Base-by-base conservation (phyloP, 768 basidiomycete species). In the Tephrocybe rancida region DNA sequence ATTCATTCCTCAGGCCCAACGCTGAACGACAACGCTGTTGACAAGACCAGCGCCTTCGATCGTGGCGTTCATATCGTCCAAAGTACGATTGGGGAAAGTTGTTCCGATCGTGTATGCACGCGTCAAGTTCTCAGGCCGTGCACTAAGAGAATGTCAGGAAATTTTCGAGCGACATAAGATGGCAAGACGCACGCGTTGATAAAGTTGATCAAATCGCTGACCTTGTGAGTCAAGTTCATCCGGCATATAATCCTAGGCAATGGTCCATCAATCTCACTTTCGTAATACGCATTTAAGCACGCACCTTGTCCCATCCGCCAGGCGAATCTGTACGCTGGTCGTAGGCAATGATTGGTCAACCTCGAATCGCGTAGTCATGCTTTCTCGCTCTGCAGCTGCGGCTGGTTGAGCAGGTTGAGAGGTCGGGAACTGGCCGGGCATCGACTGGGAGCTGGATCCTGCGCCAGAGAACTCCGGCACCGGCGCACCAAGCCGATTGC, bases 161-260 rank as follows among this genome's bases (percentile, higher is more conserved):
- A n/a, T n/a, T n/a, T n/a, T n/a, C n/a, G n/a, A 42, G 14, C 8
- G 38, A 39, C 37, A 48, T 18, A 24, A 48, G n/a, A n/a, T n/a
- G n/a, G n/a, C n/a, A 32, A 18, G 37, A 85, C 92, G 41, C 65
- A 95, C 92, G 90, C 90, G 61, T 95, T 89, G 75, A 98, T 93
- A 64, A 92, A 95, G 61, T 78, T 84, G 54, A 93, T 76, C 47
- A 97, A 79, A 66, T 97, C 93, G 16, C 81, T 79, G 2, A 97
- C 86, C 0, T 90, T 96, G 64, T 98, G 94, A 2, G 87, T 88
- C 55, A 93, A 73, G 68, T 98, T 98, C 88, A 96, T 91, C 48
- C 91, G 78, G 39, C 83, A 85, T 3, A 90, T 86, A 65, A 95
- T 81, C 62, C 92, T 92, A 54, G 1, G 53, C 26, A 22, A 22